These are phyloP conservation scores for Ettlia oleoabundans DNA, from an alignment of 139 green algal genomes.

Conservation along the genomic window DNA sequence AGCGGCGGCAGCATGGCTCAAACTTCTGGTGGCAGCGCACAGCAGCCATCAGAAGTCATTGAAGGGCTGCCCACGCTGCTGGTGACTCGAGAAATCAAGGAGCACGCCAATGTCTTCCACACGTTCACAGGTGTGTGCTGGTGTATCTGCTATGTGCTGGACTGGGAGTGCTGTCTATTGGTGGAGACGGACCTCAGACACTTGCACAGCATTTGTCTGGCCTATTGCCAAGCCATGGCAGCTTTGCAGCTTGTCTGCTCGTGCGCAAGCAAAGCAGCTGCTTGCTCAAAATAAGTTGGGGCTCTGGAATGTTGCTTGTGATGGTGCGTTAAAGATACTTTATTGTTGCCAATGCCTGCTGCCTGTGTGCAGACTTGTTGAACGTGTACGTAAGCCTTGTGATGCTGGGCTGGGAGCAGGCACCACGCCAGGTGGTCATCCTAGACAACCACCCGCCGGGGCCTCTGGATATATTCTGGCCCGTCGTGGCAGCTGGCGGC, in stretches of 20 bases:
- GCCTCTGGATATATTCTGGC: slow-evolving; percentile 40
- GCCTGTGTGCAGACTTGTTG: slow-evolving; percentile 36
- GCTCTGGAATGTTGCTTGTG: no score
- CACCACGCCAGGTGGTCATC: slow-evolving; percentile 37
- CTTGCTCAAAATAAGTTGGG: no score
- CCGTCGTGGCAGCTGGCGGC: slow-evolving; percentile 24
- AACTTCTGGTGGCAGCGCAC: not conserved
- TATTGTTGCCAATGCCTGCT: no score
- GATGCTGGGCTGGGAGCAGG: slow-evolving; percentile 43
- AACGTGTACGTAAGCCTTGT: slow-evolving; percentile 48
- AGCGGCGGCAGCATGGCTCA: no score
- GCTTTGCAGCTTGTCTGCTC: no score
- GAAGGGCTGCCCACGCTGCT: slow-evolving; percentile 38
- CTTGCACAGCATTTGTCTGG: not conserved
- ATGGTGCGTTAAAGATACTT: no score
- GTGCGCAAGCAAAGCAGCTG: no score
- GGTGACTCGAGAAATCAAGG: slow-evolving; percentile 44
- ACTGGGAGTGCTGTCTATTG: not conserved
- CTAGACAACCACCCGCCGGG: slow-evolving; percentile 38
- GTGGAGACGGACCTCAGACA: no score
- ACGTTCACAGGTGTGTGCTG: slow-evolving; percentile 23
- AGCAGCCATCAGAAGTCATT: not conserved
- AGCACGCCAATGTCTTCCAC: slow-evolving; percentile 57
- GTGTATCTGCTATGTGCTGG: not conserved
- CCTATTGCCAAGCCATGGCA: not conserved